Base-by-base conservation (phyloP, 345 rosid species). In the Rhizophora mangle region DNA sequence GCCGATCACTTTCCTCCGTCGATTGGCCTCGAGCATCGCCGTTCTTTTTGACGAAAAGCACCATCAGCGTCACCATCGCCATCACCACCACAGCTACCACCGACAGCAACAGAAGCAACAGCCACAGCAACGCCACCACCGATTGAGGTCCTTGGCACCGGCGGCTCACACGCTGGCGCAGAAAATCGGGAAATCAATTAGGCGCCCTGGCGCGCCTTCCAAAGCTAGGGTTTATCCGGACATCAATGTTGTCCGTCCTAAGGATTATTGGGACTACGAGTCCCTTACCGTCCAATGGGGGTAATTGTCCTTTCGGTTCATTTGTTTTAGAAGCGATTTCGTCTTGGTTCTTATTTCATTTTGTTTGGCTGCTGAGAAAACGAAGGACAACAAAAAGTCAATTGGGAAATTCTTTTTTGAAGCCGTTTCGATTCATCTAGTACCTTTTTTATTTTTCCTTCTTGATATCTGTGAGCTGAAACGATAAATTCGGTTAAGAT, bases 141-240 rank as follows among this genome's bases (percentile, higher is more conserved):
- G 66, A 57, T 70, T 69, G 15, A 79, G 77, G 65, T 72, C 78
- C 52, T 55, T 68, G 3, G 79, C 70, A 13, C 62, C 76, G 60
- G 72, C 82, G 8, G 63, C 74, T 34, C 89, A 84, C 79, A 88
- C 82, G 83, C 87, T 92, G 97, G 97, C 97, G 70, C 96, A 95
- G 87, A 95, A 92, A 87, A 92, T 95, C 79, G 99, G 94, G 0
- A 92, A 92, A 85, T 86, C 99, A 39, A 70, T 85, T 78, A 85
- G 97, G 78, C 94, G 92, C 72, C 88, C 97, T 37, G 99, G 99
- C 77, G 93, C 93, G 22, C 88, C 99, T 59, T 95, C 97, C 65
- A 90, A 87, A 72, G 87, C 99, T 79, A 95, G 92, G 96, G 96
- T 92, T 90, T 95, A 86, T 74, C 52, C 89, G 26, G 99, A 95